These are phyloP conservation scores for Claviceps spartinae DNA, from an alignment of 2,329 filamentous ascomycete genomes.

Conservation along the genomic window DNA sequence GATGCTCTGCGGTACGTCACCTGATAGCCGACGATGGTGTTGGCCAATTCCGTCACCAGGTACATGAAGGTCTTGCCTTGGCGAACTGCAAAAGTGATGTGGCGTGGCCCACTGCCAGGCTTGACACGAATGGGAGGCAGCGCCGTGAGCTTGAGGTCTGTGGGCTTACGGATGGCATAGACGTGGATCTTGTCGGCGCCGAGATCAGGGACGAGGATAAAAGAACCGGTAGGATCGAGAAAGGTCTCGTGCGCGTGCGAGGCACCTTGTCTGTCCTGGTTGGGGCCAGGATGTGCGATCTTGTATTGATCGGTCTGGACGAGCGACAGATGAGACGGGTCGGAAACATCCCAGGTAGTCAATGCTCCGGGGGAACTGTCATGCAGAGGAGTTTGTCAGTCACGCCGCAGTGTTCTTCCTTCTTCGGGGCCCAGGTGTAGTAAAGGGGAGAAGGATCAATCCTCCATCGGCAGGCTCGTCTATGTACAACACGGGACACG, in stretches of 20 bases:
- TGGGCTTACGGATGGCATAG: slow-evolving; percentile 30
- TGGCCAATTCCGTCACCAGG: slow-evolving; percentile 46
- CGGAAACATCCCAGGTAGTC: slow-evolving; percentile 30
- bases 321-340: slow-evolving; percentile 21
- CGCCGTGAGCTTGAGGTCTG: slow-evolving; percentile 29
- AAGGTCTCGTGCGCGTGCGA: slow-evolving; percentile 53
- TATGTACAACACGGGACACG: not conserved
- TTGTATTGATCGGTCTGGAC: slow-evolving; percentile 27
- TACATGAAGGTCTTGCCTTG: slow-evolving; percentile 39
- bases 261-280: slow-evolving; percentile 36
- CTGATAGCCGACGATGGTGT: slow-evolving; percentile 41
- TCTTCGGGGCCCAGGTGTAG: not conserved
- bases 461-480: not conserved
- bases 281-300: slow-evolving; percentile 23
- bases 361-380: slow-evolving; percentile 27
- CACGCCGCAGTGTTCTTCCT: not conserved
- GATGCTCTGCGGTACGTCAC: slow-evolving; percentile 35
- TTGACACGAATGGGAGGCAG: slow-evolving; percentile 26
- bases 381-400: not conserved
- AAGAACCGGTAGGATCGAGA: slow-evolving; percentile 50
- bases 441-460: not conserved
- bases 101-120: slow-evolving; percentile 49
- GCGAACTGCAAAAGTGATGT: slow-evolving; percentile 42
- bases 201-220: slow-evolving; percentile 51
- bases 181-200: slow-evolving; percentile 47